Evolutionary conservation across 2,329 filamentous ascomycete species (phyloP).

Genomic region (Lecanicillium sp.): DNA sequence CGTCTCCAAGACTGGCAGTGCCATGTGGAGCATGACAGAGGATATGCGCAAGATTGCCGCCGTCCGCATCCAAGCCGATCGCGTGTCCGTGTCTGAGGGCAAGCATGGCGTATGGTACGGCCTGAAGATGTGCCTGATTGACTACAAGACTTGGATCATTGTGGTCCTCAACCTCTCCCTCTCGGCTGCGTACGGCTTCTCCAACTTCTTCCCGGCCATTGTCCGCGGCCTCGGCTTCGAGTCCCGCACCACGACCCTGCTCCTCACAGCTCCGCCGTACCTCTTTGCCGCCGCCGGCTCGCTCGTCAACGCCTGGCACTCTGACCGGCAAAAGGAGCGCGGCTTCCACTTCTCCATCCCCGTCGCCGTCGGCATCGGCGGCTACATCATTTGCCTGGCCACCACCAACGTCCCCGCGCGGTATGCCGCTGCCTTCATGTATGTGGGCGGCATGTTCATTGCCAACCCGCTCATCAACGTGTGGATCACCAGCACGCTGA

Average conservation of each 20-base stretch:
- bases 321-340: constrained; percentile 33
- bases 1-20: constrained; percentile 12
- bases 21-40: constrained; percentile 15
- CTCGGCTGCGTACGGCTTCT: constrained; percentile 15
- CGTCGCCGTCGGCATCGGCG: constrained; percentile 10
- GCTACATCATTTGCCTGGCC: constrained; percentile 16
- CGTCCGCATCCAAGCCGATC: constrained; percentile 15
- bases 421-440: constrained; percentile 15
- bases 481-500: constrained; percentile 13
- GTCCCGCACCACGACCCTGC: constrained; percentile 34
- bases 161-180: constrained; percentile 15
- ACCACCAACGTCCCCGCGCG: constrained; percentile 13
- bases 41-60: constrained; percentile 16
- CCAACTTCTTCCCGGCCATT: constrained; percentile 15
- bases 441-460: constrained; percentile 13
- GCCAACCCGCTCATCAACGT: constrained; percentile 13
- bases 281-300: constrained; percentile 21
- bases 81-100: constrained; percentile 15
- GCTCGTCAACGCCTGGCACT: constrained; percentile 18
- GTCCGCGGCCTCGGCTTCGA: constrained; percentile 12
- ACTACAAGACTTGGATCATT: constrained; percentile 17
- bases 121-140: constrained; percentile 14
- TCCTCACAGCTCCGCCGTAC: constrained; percentile 33
- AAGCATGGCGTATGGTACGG: constrained; percentile 15
- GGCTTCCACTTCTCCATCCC: constrained; percentile 23